Percentiles rank a stretch among this genome's conserved stretches.
Conservation (phyloP, 2,329 filamentous ascomycete species). For the Botryosphaeria dothidea region DNA sequence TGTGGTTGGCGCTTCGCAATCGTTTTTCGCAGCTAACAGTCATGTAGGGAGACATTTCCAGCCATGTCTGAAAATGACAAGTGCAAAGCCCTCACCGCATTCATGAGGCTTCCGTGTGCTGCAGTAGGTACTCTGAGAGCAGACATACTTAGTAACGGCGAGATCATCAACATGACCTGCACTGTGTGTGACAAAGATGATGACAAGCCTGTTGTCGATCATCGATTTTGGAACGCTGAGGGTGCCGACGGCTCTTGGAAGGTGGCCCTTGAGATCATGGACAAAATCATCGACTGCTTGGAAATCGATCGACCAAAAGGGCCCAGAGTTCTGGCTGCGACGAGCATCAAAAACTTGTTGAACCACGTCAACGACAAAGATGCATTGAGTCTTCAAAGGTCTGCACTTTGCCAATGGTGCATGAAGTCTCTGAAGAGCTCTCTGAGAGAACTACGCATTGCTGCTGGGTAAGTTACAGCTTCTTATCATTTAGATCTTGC, state of each 20-base stretch:
- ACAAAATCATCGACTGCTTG: conserved; percentile 29
- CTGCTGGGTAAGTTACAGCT: conserved; percentile 61
- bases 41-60: neutral
- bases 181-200: conserved; percentile 1
- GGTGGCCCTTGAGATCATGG: conserved; percentile 19
- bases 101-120: conserved; percentile 18
- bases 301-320: conserved; percentile 33
- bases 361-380: conserved; percentile 63
- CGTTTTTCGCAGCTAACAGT: neutral
- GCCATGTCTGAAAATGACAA: neutral
- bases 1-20: neutral
- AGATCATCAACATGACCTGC: neutral
- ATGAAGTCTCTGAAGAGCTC: conserved; percentile 81
- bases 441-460: conserved; percentile 78
- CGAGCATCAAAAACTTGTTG: conserved; percentile 68
- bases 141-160: conserved; percentile 2
- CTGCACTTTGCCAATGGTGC: conserved; percentile 75
- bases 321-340: conserved; percentile 64
- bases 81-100: neutral
- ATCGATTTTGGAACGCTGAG: neutral
- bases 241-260: conserved; percentile 33
- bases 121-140: conserved; percentile 4
- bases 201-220: conserved; percentile 16
- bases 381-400: conserved; percentile 67
- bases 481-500: neutral